These are phyloP conservation scores for Mrakiaceae sp. DNA, from an alignment of 1,284 basidiomycete species.

Conservation along the genomic window DNA sequence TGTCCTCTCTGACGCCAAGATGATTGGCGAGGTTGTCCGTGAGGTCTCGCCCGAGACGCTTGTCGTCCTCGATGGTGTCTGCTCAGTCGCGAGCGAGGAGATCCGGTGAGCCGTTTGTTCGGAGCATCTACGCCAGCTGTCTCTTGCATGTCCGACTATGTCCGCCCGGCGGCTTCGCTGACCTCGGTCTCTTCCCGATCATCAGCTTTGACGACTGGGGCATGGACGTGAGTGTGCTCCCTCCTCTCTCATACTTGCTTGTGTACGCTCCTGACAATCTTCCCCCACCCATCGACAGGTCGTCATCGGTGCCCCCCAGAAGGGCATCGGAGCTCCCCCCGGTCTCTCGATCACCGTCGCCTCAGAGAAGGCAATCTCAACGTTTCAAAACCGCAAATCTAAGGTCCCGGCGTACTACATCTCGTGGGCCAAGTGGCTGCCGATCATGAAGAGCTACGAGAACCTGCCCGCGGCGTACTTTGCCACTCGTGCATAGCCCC, in stretches of 20 bases:
- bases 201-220: constrained; percentile 74
- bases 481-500: constrained; percentile 52
- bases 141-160: not conserved
- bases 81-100: constrained; percentile 91
- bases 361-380: constrained; percentile 66
- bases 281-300: constrained; percentile 14
- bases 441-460: constrained; percentile 47
- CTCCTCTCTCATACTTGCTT: constrained; percentile 3
- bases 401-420: constrained; percentile 75
- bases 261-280: constrained; percentile 5
- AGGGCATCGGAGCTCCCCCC: constrained; percentile 90
- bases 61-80: constrained; percentile 84
- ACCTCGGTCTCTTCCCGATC: not conserved
- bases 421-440: constrained; percentile 87
- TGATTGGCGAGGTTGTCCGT: constrained; percentile 62
- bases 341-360: constrained; percentile 80
- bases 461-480: constrained; percentile 66
- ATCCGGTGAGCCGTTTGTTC: constrained; percentile 43
- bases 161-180: not conserved
- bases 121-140: not conserved
- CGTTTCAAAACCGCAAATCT: constrained; percentile 55
- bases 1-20: constrained; percentile 76
- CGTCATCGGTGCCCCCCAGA: constrained; percentile 82
- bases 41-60: constrained; percentile 76
- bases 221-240: constrained; percentile 55